These are phyloP conservation scores for Metschnikowia proteae DNA, from an alignment of 805 yeast genomes.

Conservation along the genomic window DNA sequence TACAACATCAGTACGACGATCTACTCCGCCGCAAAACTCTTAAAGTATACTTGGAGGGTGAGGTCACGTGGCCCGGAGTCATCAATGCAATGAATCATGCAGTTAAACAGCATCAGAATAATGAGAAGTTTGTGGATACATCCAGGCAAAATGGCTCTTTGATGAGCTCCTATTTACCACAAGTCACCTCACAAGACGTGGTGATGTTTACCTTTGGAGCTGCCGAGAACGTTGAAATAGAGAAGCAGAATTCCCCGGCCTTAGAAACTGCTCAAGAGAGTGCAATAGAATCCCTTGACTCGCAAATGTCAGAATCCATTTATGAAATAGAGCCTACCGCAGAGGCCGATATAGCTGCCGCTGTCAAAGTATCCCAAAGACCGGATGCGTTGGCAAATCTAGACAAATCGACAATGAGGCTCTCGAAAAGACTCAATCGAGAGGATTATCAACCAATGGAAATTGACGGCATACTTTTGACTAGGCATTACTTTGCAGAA, in stretches of 20 bases:
- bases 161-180: constrained; percentile 50
- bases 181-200: constrained; percentile 46
- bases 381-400: background rate
- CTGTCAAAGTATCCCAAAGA: background rate
- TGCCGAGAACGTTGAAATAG: background rate
- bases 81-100: constrained; percentile 32
- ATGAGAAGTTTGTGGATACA: constrained; percentile 30
- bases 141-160: constrained; percentile 42
- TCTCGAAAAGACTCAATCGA: constrained; percentile 32
- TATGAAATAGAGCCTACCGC: background rate
- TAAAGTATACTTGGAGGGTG: constrained; percentile 6
- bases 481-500: constrained; percentile 24
- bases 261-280: background rate
- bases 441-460: constrained; percentile 20
- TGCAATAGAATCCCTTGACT: background rate
- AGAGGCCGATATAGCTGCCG: background rate
- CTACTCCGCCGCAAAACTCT: constrained; percentile 10
- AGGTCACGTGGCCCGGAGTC: constrained; percentile 25
- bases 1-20: constrained; percentile 22
- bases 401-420: constrained; percentile 21
- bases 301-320: background rate
- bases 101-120: constrained; percentile 29
- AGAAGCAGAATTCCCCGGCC: background rate
- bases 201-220: constrained; percentile 30
- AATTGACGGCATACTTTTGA: constrained; percentile 22